Percentiles rank a stretch among this genome's conserved stretches.
Conservation (phyloP, 2,329 filamentous ascomycete species). For the Alternaria metachromatica region DNA sequence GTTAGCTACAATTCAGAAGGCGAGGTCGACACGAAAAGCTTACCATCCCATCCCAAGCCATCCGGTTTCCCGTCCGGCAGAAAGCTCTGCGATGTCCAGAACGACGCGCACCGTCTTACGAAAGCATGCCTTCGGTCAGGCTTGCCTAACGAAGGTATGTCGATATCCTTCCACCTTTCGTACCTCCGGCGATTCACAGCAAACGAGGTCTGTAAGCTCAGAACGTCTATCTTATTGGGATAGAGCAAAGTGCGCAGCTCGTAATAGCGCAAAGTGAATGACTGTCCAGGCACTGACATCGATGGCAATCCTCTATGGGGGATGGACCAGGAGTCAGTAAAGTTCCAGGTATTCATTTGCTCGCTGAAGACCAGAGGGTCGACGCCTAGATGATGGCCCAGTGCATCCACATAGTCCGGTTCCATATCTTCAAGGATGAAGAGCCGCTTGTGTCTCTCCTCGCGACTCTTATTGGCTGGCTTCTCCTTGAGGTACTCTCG, state of each 20-base stretch:
- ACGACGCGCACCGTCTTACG: constrained; percentile 25
- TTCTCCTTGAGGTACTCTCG: neutral
- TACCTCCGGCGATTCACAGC: neutral
- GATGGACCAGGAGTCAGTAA: constrained; percentile 23
- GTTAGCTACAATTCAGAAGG: too few species aligned
- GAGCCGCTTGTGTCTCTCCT: constrained; percentile 6
- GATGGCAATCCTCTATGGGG: constrained; percentile 25
- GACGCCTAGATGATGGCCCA: constrained; percentile 21
- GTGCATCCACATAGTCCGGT: constrained; percentile 23
- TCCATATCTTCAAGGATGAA: constrained; percentile 33
- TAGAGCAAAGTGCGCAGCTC: neutral
- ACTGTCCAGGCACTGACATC: constrained; percentile 15
- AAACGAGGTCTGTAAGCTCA: neutral
- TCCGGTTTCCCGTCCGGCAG: neutral
- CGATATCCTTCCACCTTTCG: constrained; percentile 22
- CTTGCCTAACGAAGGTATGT: constrained; percentile 13
- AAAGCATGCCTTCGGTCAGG: constrained; percentile 19
- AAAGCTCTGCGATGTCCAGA: constrained; percentile 19
- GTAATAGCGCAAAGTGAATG: constrained; percentile 21
- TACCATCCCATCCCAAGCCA: constrained; percentile 2
- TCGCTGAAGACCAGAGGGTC: constrained; percentile 29
- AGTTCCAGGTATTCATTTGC: constrained; percentile 35
- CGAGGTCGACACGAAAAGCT: neutral
- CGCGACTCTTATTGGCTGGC: neutral
- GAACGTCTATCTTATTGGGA: neutral